phyloP scores from a whole-genome alignment of 208 protist genomes.

The Wallacemonas sp. region DNA sequence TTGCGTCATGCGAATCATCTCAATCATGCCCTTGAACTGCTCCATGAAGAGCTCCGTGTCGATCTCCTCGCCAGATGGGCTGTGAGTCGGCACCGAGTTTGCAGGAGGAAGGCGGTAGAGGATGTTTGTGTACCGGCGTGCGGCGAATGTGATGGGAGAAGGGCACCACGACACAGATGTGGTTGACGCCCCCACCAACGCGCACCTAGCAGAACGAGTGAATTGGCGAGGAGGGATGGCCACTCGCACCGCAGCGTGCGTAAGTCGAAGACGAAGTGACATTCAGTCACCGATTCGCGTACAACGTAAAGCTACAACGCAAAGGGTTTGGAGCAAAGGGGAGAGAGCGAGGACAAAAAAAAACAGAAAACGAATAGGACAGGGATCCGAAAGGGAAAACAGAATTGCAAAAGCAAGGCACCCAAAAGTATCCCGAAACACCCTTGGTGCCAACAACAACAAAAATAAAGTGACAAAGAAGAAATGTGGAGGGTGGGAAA shows the following conservation, averaged over 20 bases:
- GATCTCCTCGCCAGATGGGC: slow-evolving; percentile 63
- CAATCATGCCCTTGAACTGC: slow-evolving; percentile 67
- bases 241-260: neutral
- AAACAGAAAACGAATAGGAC: too few relatives aligned
- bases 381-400: neutral
- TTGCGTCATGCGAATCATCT: slow-evolving; percentile 59
- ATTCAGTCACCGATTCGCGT: too few relatives aligned
- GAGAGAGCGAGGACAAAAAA: too few relatives aligned
- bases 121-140: slow-evolving; percentile 70
- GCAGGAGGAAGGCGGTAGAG: slow-evolving; percentile 71
- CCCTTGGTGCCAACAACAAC: too few relatives aligned
- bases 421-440: too few relatives aligned
- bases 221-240: neutral
- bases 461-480: too few relatives aligned
- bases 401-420: neutral
- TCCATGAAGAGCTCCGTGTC: slow-evolving; percentile 70
- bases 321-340: too few relatives aligned
- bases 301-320: too few relatives aligned
- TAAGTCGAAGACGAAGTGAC: neutral
- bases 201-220: too few relatives aligned
- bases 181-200: neutral
- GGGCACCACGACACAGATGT: neutral
- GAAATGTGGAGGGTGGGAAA: too few relatives aligned
- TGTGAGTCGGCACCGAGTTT: slow-evolving; percentile 75
- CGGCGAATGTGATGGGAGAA: neutral